phyloP scores from a whole-genome alignment of 257 asterid species.

The Gentiana straminea region DNA sequence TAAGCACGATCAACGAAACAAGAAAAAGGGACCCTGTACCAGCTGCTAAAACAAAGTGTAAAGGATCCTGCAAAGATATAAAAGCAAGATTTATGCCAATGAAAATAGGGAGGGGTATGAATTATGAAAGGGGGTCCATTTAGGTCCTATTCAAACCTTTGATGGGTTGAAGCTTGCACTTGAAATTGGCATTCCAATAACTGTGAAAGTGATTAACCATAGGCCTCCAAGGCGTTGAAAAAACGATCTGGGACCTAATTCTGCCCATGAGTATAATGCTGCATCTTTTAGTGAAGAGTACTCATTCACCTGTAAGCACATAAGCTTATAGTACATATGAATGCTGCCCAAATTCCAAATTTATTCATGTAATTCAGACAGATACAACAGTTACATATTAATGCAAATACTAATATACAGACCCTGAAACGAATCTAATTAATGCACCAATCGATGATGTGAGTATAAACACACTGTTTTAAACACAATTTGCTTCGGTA shows the following conservation, averaged over 20 bases:
- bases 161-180: constrained; percentile 83
- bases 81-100: background rate
- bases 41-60: constrained; percentile 60
- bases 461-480: too few species aligned
- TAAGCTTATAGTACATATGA: too few species aligned
- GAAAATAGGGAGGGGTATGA: background rate
- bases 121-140: background rate
- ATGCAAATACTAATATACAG: too few species aligned
- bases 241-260: constrained; percentile 55
- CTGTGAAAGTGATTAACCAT: constrained; percentile 70
- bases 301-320: constrained; percentile 51
- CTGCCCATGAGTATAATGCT: constrained; percentile 57
- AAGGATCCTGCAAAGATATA: constrained; percentile 52
- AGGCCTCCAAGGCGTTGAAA: constrained; percentile 80
- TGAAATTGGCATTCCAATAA: constrained; percentile 80
- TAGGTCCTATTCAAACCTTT: constrained; percentile 27
- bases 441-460: too few species aligned
- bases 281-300: constrained; percentile 64
- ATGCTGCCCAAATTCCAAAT: too few species aligned
- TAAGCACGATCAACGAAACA: constrained; percentile 66
- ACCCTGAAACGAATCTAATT: too few species aligned
- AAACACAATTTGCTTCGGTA: too few species aligned
- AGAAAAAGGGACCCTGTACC: constrained; percentile 79
- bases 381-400: too few species aligned
- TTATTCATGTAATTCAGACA: too few species aligned